A percentile compares a stretch with the other conserved stretches of the same genome.
Conservation (phyloP, 2,329 filamentous ascomycete species). For the Geoglossum cookeanum region DNA sequence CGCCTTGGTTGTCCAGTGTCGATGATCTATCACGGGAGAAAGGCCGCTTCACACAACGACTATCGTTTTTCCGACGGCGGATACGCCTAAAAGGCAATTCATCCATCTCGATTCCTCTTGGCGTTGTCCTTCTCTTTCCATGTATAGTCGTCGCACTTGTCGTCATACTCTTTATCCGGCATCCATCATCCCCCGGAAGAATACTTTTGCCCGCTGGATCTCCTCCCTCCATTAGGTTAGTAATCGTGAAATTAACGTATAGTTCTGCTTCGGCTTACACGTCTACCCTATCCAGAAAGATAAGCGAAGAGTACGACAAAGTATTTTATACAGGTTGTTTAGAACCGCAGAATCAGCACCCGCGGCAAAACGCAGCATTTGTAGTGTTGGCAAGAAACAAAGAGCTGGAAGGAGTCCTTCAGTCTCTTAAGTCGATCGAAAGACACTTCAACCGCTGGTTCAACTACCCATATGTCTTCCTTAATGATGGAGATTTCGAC, state of each 20-base stretch:
- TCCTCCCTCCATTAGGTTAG: slow-evolving; percentile 75
- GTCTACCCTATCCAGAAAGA: slow-evolving; percentile 46
- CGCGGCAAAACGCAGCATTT: slow-evolving; percentile 83
- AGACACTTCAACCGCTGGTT: slow-evolving; percentile 98
- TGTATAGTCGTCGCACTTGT: slow-evolving; percentile 82
- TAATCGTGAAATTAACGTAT: slow-evolving; percentile 6
- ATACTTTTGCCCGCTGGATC: slow-evolving; percentile 77
- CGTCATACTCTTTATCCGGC: slow-evolving; percentile 70
- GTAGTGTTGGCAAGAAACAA: slow-evolving; percentile 92
- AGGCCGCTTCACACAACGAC: slow-evolving; percentile 27
- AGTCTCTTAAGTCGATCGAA: slow-evolving; percentile 95
- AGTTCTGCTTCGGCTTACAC: neutral
- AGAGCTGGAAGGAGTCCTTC: slow-evolving; percentile 85
- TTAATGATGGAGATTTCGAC: slow-evolving; percentile 96
- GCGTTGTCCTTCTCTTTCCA: slow-evolving; percentile 83
- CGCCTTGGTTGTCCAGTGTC: slow-evolving; percentile 24
- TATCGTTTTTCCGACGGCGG: slow-evolving; percentile 71
- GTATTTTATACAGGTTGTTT: slow-evolving; percentile 85
- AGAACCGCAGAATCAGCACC: slow-evolving; percentile 53
- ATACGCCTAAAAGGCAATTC: slow-evolving; percentile 84
- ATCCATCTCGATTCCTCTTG: slow-evolving; percentile 76
- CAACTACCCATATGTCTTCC: slow-evolving; percentile 93
- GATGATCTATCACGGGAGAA: slow-evolving; percentile 24
- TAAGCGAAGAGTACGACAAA: slow-evolving; percentile 92
- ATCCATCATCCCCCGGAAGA: slow-evolving; percentile 63